Percentiles rank a stretch among this genome's conserved stretches.
Evolutionary conservation across 768 basidiomycete species (phyloP).

Genomic region (Termitomyces sp.): DNA sequence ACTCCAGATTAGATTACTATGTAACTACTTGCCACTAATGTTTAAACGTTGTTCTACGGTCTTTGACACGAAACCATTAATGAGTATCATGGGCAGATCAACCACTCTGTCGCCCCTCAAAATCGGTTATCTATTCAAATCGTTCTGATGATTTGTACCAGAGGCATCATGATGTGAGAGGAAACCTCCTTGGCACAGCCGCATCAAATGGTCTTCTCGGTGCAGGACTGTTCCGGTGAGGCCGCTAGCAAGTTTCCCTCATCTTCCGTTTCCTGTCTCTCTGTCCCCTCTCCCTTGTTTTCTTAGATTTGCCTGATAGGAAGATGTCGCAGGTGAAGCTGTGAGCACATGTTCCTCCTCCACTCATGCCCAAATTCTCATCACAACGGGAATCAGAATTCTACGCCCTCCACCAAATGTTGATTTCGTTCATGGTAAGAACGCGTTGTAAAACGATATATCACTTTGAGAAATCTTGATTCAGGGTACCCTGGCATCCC

Average conservation of each 20-base stretch:
- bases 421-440: constrained; percentile 77
- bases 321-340: constrained; percentile 41
- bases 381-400: constrained; percentile 40
- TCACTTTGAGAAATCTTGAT: constrained; percentile 8
- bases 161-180: constrained; percentile 1
- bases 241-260: constrained; percentile 1
- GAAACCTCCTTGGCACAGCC: background rate
- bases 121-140: background rate
- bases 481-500: constrained; percentile 85
- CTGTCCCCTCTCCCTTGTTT: background rate
- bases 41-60: background rate
- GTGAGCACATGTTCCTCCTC: constrained; percentile 27
- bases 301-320: background rate
- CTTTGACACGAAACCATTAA: background rate
- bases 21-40: background rate
- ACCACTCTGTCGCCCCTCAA: too few relatives aligned
- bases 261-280: background rate
- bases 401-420: constrained; percentile 86
- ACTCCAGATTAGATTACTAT: background rate
- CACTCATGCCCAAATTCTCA: constrained; percentile 13
- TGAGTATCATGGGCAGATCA: background rate
- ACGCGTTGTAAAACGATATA: background rate
- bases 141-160: background rate
- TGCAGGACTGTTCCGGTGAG: constrained; percentile 4
- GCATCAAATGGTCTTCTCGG: constrained; percentile 5